phyloP scores from a whole-genome alignment of 179 eudicot species.

The Carnegiea gigantea region DNA sequence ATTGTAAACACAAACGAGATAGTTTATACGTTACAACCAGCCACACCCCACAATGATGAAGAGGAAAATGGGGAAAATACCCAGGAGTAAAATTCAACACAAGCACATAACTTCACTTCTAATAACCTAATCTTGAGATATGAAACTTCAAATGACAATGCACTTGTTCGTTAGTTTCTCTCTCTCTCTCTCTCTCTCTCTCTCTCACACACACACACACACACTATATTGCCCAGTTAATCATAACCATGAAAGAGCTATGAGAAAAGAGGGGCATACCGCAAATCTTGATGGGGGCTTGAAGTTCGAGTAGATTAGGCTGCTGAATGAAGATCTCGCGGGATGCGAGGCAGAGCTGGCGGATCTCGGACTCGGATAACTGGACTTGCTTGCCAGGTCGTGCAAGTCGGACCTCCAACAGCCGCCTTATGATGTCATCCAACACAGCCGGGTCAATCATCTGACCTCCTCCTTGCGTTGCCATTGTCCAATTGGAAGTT shows the following conservation, averaged over 20 bases:
- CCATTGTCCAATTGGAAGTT: background rate
- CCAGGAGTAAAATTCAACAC: background rate
- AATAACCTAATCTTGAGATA: background rate
- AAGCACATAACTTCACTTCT: background rate
- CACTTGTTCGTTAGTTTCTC: background rate
- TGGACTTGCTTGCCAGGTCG: slow-evolving; percentile 87
- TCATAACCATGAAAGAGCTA: background rate
- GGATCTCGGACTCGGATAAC: slow-evolving; percentile 83
- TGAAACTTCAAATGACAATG: background rate
- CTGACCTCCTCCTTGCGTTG: slow-evolving; percentile 18
- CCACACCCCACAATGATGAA: background rate
- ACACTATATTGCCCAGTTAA: background rate
- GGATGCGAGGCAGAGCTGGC: slow-evolving; percentile 76
- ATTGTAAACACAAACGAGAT: too few species aligned
- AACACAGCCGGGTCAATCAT: slow-evolving; percentile 59
- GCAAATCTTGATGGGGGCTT: slow-evolving; percentile 91
- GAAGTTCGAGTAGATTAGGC: slow-evolving; percentile 86
- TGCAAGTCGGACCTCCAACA: slow-evolving; percentile 65
- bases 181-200: background rate
- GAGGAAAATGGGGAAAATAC: background rate
- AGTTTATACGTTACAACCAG: too few species aligned
- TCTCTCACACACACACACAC: background rate
- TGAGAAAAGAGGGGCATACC: slow-evolving; percentile 35
- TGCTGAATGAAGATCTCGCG: slow-evolving; percentile 71
- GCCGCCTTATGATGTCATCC: slow-evolving; percentile 77